Evolutionary conservation across 2,329 filamentous ascomycete species (phyloP), one percentile per base, ranked within the genome.

Genomic region (Aspergillus fructus): DNA sequence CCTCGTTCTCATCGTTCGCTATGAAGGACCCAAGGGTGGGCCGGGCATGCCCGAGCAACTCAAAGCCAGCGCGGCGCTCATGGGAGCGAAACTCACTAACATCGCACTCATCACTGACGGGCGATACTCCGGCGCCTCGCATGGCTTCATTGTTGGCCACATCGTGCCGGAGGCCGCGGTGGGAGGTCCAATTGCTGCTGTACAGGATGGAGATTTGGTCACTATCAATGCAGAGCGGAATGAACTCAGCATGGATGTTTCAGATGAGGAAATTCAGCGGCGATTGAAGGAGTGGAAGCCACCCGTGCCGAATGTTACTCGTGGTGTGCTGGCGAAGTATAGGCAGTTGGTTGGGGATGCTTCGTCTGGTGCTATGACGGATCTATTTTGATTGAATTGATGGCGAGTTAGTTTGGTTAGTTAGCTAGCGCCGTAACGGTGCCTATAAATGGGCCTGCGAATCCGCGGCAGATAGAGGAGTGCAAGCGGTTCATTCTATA

Each of bases 1-100:
- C 70, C 82, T 96, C 13, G 93, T 97, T 19, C 79, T 97, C 27
- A 86, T 97, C 33, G 92, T 97, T 53, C 88, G 93, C 21, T 97
- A 97, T 72, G 93, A 97, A 73, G 93, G 93, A 0, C 93, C 93
- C 12, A 93, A 91, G 71, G 93, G 93, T 61, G 93, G 93, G 0
- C 93, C 93, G 0, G 93, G 93, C 43, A 97, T 97, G 93, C 93
- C 93, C 2, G 93, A 97, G 76, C 92, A 96, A 76, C 83, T 97
- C 45, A 91, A 89, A 71, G 90, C 93, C 11, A 89, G 85, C 58
- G 92, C 92, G 0, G 91, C 93, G 17, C 90, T 97, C 64, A 96
- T 96, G 89, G 93, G 93, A 49, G 93, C 93, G 0, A 89, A 89
- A 12, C 80, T 97, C 52, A 90, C 81, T 52, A 96, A 96, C 67